Base-by-base conservation (phyloP, 2,329 filamentous ascomycete genomes). In the Fusarium albidum region DNA sequence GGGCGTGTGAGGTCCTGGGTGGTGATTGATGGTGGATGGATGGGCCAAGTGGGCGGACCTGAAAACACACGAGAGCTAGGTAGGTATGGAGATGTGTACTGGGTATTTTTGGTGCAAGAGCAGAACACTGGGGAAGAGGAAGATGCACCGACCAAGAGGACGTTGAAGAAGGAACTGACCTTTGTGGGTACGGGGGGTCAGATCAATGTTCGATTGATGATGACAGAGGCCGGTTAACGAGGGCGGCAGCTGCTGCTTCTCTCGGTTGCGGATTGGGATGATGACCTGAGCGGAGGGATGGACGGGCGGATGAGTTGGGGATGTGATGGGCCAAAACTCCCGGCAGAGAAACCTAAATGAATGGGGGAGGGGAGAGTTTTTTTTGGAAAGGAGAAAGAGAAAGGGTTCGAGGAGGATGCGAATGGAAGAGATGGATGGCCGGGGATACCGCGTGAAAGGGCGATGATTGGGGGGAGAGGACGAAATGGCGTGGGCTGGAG, bases 401-500 rank as follows among this genome's bases (percentile, higher is more conserved):
- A 28, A 14, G 50, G 50, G 17, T 49, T 50, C 47, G 51, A 57
- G 59, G 50, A 49, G 40, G 57, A 56, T 33, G 54, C 44, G 50
- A 52, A 57, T 51, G 52, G 52, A 52, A 46, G 42, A 40, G 41
- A 31, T 47, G 40, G 33, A 48, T 46, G 49, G 54, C 51, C 56
- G 61, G 64, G 54, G 55, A 65, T 55, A 59, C 64, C 59, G 54
- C 49, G 37, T 51, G 33, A 33, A 46, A 43, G 40, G 33, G 25
- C 37, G 29, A 47, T 60, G 50, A 64, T 64, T 64, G 55, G 61
- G 34, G 38, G 40, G 29, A 33, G 17, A 45, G 14, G 28, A 51
- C 27, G 26, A 18, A 33, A 54, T 51, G 58, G 51, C 47, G 51
- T 52, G 46, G 44, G 37, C 45, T 44, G 56, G 54, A 37, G n/a